Evolutionary conservation across 345 rosid species (phyloP).

Genomic region (Tarenaya hassleriana): DNA sequence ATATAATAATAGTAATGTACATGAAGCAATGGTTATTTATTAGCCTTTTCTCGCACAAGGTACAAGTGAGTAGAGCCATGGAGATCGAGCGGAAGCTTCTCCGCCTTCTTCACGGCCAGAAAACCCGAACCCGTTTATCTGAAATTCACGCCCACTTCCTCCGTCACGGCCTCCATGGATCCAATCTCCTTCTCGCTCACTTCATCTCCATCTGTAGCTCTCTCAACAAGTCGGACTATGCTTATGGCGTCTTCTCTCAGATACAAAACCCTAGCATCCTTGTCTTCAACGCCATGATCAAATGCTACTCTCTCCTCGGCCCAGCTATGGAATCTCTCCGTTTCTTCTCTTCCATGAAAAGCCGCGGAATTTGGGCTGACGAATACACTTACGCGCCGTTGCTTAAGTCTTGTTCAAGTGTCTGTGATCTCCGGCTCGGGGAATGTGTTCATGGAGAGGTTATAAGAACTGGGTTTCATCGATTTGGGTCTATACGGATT

Average conservation of each 20-base stretch:
- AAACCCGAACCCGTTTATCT: slow-evolving; percentile 45
- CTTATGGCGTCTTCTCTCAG: slow-evolving; percentile 36
- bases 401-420: slow-evolving; percentile 50
- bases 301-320: slow-evolving; percentile 47
- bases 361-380: slow-evolving; percentile 50
- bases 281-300: slow-evolving; percentile 61
- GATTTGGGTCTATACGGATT: slow-evolving; percentile 42
- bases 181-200: slow-evolving; percentile 56
- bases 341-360: slow-evolving; percentile 45
- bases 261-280: slow-evolving; percentile 41
- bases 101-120: slow-evolving; percentile 53
- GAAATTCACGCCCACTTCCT: slow-evolving; percentile 65
- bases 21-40: too few relatives aligned
- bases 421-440: slow-evolving; percentile 35
- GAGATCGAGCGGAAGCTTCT: slow-evolving; percentile 41
- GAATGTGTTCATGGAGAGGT: slow-evolving; percentile 48
- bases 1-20: too few relatives aligned
- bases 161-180: slow-evolving; percentile 48
- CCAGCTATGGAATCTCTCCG: slow-evolving; percentile 43
- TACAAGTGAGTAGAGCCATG: too few relatives aligned
- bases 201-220: slow-evolving; percentile 67
- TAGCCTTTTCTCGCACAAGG: too few relatives aligned
- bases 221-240: slow-evolving; percentile 40
- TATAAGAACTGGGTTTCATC: slow-evolving; percentile 38
- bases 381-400: slow-evolving; percentile 68